Base-by-base conservation (phyloP, 345 rosid species). In the Eucalyptus victrix region DNA sequence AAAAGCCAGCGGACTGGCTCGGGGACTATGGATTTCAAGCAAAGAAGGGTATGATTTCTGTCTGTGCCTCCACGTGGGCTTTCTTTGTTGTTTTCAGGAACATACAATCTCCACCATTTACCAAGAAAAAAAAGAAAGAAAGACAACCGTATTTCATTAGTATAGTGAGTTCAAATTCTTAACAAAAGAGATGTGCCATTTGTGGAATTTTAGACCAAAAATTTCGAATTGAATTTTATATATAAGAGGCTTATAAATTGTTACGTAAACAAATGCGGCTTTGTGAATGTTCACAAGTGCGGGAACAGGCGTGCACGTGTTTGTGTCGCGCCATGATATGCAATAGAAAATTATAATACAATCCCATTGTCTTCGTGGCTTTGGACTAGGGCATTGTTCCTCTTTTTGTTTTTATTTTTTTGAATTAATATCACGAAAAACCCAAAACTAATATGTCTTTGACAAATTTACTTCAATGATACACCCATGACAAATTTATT, bases 381-480 rank as follows among this genome's bases (percentile, higher is more conserved):
- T 69, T 69, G 42, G 80, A 32, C 24, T 9, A 69, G 44, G 80
- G 80, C 80, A 69, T 34, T 34, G 44, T 34, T 69, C 21, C 80
- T 69, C 12, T 34, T 3, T 34, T 5, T 34, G 2, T 34, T n/a
- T 62, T 32, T 18, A 2, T 3, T 15, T 17, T 17, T 34, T 19
- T 72, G 11, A 8, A 0, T 19, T 53, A 19, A 53, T 19, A 53
- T 53, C 5, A 21, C 5, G 2, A 53, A 53, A 53, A 53, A 19
- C 1, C 2, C 0, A 0, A 53, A 53, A 53, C 2, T 2, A 0
- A 3, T 53, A 53, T 53, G 0, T 1, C 0, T 53, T 53, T 53
- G 0, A 53, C 0, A 53, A 53, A 53, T 53, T 53, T 21, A 53
- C 11, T 53, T 0, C 2, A 53, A 19, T 21, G 2, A 0, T 53